Percentiles rank a stretch among this genome's conserved stretches.
Evolutionary conservation across 768 basidiomycete species (phyloP).

Genomic region (Rhodotorula toruloides): DNA sequence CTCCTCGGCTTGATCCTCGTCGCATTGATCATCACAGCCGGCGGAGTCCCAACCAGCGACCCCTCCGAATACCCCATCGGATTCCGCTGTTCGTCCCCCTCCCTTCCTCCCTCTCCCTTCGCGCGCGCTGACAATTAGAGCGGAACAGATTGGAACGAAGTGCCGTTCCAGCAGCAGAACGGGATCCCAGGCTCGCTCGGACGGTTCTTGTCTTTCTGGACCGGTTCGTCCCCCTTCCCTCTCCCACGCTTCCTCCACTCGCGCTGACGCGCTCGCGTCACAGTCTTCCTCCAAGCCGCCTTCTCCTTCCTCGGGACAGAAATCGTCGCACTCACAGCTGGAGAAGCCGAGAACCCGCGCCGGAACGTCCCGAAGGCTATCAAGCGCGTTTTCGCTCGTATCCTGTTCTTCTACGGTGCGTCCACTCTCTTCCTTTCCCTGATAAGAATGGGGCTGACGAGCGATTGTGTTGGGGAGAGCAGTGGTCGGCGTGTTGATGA

Average conservation of each 20-base stretch:
- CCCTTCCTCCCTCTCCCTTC: constrained; percentile 30
- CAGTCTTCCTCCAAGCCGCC: constrained; percentile 48
- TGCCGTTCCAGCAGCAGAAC: constrained; percentile 46
- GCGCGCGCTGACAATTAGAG: constrained; percentile 31
- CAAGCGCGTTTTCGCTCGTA: constrained; percentile 65
- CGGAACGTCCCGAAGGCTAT: constrained; percentile 64
- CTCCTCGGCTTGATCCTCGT: constrained; percentile 48
- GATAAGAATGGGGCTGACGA: background rate
- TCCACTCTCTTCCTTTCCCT: background rate
- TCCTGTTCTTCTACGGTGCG: constrained; percentile 71
- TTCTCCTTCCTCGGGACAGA: constrained; percentile 60
- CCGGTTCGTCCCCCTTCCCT: constrained; percentile 45
- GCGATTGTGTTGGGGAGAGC: background rate
- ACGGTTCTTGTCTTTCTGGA: constrained; percentile 60
- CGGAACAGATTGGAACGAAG: constrained; percentile 9
- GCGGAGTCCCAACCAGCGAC: constrained; percentile 46
- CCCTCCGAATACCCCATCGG: constrained; percentile 43
- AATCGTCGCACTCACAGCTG: constrained; percentile 52
- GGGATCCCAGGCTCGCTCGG: constrained; percentile 54
- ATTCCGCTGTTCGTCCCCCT: constrained; percentile 41
- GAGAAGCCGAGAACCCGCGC: constrained; percentile 51
- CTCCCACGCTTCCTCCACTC: background rate
- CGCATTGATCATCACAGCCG: constrained; percentile 45
- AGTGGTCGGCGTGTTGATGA: constrained; percentile 44
- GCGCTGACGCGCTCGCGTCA: constrained; percentile 60